Base-by-base conservation (phyloP, 768 basidiomycete genomes). In the Russula griseocarnosa region DNA sequence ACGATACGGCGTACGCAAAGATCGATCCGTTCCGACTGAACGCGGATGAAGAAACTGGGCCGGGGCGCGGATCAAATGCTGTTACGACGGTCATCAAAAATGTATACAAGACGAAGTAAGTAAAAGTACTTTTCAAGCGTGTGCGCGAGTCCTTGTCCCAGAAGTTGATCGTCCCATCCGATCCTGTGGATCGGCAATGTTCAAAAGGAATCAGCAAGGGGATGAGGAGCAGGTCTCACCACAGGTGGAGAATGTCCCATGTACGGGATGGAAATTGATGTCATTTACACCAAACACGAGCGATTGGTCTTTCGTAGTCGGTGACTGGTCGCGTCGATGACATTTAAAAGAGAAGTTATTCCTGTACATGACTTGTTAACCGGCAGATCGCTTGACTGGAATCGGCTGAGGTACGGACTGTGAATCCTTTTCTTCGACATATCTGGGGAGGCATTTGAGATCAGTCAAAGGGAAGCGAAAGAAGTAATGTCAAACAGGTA, bases 141-240 rank as follows among this genome's bases (percentile, higher is more conserved):
- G 90, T 93, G 62, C 94, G 87, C 9, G 90, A 86, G 69, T 95
- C 90, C 76, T 94, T 94, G 76, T 97, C 94, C 94, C 94, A 96
- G 74, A 90, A 92, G 80, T 92, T 89, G 73, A 94, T 86, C 3
- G 88, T 88, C 22, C n/a, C 92, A 68, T 94, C 92, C 49, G 88
- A 82, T 11, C 89, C 88, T 89, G 55, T 3, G 8, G 55, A 20
- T 13, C 9, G 26, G 14, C 32, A 16, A 57, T 10, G 26, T 63
- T 53, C 18, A 42, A 36, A n/a, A 22, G 11, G 14, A n/a, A 13
- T 13, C 26, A 22, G 30, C 16, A 22, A 20, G 22, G 18, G 18
- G 26, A 3, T 5, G 3, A 10, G 34, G 10, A n/a, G 32, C 0
- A 26, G 3, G 22, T 64, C 74, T 28, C 58, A 75, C 75, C 75